Base-by-base conservation (phyloP, 768 basidiomycete species). In the Sporobolomyces pararoseus region DNA sequence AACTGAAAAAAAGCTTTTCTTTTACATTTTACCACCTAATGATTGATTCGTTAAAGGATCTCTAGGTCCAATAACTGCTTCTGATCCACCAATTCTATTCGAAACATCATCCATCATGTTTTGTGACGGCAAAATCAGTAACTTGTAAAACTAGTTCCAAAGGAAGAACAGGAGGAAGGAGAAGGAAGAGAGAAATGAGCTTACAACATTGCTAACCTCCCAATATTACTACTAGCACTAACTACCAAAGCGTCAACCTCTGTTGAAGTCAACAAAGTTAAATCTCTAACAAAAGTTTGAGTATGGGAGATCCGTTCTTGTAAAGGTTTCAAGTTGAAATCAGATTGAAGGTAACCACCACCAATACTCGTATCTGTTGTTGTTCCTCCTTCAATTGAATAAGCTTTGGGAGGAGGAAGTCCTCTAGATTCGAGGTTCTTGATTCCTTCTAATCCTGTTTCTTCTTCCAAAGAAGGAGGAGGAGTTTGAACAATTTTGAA, bases 391-490 rank as follows among this genome's bases (percentile, higher is more conserved):
- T 25, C 42, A 29, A 14, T 42, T 6, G 44, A 51, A 25, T 70
- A 70, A 1, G 69, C 69, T 39, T 66, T 70, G 3, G 69, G 69
- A 13, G n/a, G n/a, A n/a, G n/a, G n/a, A n/a, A n/a, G n/a, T n/a
- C n/a, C n/a, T 52, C 44, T 6, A 13, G 32, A 9, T 23, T 85
- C n/a, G n/a, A 85, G 82, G 49, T 83, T 78, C 70, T 86, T 80
- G 65, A 96, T 80, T 34, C 87, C 80, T 52, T 81, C 77, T 70
- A 95, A 92, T 37, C 95, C 83, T 1, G 61, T 75, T 49, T 73
- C 65, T 1, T 78, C 77, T 0, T 77, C 47, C 0, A 6, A 21
- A 1, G 13, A 21, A 0, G 58, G 50, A 17, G 51, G 44, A 2
- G 69, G 69, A 23, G 69, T 70, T 57, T 70, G 58, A 1, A 65